Conservation (phyloP, 2,329 filamentous ascomycete species). For the Macrophomina pseudophaseolina region DNA sequence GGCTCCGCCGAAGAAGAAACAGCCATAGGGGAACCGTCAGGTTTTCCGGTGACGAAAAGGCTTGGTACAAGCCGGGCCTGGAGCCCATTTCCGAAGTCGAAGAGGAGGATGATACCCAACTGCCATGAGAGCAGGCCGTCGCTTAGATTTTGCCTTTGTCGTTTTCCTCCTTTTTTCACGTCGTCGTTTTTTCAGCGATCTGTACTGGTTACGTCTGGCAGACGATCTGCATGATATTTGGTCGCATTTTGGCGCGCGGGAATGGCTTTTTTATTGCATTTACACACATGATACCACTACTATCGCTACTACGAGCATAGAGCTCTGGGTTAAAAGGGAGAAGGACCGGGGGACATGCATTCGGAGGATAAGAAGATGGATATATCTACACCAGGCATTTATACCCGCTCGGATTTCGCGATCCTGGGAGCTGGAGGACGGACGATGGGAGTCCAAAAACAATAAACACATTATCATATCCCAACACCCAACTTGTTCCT, state of each 20-base stretch:
- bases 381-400: constrained; percentile 1
- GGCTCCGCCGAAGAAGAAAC: constrained; percentile 12
- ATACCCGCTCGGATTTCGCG: constrained; percentile 13
- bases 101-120: constrained; percentile 27
- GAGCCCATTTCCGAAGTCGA: constrained; percentile 19
- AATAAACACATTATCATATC: not conserved
- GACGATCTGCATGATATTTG: constrained; percentile 16
- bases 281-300: constrained; percentile 21
- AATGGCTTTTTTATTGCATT: constrained; percentile 4
- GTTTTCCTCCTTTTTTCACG: not conserved
- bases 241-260: constrained; percentile 7
- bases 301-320: constrained; percentile 20
- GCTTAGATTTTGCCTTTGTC: constrained; percentile 14
- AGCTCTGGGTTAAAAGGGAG: constrained; percentile 17
- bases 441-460: not conserved
- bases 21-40: not conserved
- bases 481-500: not conserved
- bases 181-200: constrained; percentile 16
- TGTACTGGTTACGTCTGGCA: constrained; percentile 18
- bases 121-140: constrained; percentile 25
- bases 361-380: not conserved
- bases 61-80: constrained; percentile 21
- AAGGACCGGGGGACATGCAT: not conserved
- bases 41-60: constrained; percentile 18
- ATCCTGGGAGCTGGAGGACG: not conserved